These are phyloP conservation scores for Fraxinus albicans DNA, from an alignment of 305 asterid genomes.

Conservation along the genomic window DNA sequence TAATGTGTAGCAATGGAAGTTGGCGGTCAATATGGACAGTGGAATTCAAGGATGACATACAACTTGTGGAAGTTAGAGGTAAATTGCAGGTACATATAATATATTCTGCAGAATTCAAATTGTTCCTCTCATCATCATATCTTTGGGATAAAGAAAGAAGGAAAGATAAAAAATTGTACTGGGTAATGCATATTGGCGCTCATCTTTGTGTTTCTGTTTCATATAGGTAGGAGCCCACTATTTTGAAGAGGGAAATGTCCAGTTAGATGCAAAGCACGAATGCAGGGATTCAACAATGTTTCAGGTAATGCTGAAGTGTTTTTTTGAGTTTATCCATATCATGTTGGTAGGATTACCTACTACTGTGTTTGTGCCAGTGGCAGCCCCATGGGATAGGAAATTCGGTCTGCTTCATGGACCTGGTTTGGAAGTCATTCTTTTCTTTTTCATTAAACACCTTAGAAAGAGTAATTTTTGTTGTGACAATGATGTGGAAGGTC, in stretches of 20 bases:
- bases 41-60: conserved; percentile 75
- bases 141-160: neutral
- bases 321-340: conserved; percentile 25
- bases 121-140: neutral
- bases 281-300: conserved; percentile 78
- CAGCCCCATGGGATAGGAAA: conserved; percentile 8
- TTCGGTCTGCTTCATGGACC: conserved; percentile 11
- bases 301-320: conserved; percentile 54
- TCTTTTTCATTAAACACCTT: neutral
- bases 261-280: conserved; percentile 81
- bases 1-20: conserved; percentile 75
- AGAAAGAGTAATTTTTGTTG: neutral
- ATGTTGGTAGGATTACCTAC: conserved; percentile 24
- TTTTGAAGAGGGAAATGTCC: conserved; percentile 99
- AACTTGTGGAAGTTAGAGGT: conserved; percentile 76
- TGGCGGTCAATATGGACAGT: conserved; percentile 87
- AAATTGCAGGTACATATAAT: conserved; percentile 59
- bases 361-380: conserved; percentile 2
- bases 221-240: conserved; percentile 92
- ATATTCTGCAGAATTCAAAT: conserved; percentile 10
- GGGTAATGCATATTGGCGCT: neutral
- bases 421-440: neutral
- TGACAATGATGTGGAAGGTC: neutral
- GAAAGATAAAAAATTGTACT: neutral
- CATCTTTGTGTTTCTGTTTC: conserved; percentile 20